Evolutionary conservation across 768 basidiomycete genomes (phyloP).

Genomic region (Chalciporus piperatus): DNA sequence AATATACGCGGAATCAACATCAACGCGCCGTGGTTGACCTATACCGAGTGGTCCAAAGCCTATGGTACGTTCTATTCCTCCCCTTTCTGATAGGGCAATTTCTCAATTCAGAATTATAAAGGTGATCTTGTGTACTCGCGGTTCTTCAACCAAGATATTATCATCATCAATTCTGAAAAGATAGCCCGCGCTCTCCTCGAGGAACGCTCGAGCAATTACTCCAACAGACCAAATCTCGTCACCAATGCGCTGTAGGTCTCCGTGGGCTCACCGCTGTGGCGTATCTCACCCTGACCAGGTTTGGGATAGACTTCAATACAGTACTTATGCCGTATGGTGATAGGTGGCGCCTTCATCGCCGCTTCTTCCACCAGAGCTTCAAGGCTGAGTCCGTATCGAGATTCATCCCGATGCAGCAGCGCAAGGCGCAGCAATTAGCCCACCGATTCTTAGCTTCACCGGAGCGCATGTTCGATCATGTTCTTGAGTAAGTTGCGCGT

Average conservation of each 20-base stretch:
- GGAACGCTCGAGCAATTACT: conserved; percentile 18
- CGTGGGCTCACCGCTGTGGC: background rate
- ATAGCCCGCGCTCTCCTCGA: conserved; percentile 14
- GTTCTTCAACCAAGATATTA: conserved; percentile 10
- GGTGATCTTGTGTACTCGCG: conserved; percentile 14
- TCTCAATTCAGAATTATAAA: background rate
- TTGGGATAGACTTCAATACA: conserved; percentile 16
- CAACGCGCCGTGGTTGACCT: conserved; percentile 12
- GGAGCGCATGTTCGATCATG: conserved; percentile 2
- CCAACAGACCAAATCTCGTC: conserved; percentile 14
- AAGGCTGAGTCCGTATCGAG: conserved; percentile 6
- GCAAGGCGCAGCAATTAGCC: conserved; percentile 7
- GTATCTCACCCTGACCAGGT: conserved; percentile 3
- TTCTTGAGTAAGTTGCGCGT: conserved; percentile 11
- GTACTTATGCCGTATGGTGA: conserved; percentile 15
- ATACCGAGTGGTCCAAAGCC: conserved; percentile 10
- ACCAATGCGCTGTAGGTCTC: conserved; percentile 12
- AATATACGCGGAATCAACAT: conserved; percentile 9
- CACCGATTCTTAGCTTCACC: conserved; percentile 10
- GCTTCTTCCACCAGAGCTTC: conserved; percentile 20
- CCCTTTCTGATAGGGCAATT: background rate
- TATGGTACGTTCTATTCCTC: conserved; percentile 3
- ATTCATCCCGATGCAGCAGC: conserved; percentile 17
- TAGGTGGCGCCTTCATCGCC: conserved; percentile 18
- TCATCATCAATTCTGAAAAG: conserved; percentile 15